Conservation (phyloP, 106 monocot genomes). For the Cymbidium sinense region DNA sequence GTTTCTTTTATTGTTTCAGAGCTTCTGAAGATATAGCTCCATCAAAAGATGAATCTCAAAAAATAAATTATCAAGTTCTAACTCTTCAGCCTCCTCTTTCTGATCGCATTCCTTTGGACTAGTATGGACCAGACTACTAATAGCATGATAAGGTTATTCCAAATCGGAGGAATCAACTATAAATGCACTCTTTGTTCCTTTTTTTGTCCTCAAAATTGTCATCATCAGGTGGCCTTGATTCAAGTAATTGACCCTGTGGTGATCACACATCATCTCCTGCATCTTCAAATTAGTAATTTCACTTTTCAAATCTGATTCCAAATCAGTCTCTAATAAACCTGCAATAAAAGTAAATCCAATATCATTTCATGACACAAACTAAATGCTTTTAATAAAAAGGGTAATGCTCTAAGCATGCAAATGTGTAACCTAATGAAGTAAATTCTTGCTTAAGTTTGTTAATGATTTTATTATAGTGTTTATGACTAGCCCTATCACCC, state of each 20-base stretch:
- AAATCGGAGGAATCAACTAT: slow-evolving; percentile 14
- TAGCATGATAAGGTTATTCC: slow-evolving; percentile 10
- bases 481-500: slow-evolving; percentile 54
- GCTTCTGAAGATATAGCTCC: slow-evolving; percentile 29
- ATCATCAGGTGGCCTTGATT: slow-evolving; percentile 11
- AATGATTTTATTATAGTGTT: slow-evolving; percentile 44
- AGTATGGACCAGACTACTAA: slow-evolving; percentile 6
- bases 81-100: slow-evolving; percentile 40
- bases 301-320: slow-evolving; percentile 23
- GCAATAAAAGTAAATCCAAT: slow-evolving; percentile 14
- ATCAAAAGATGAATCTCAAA: slow-evolving; percentile 47
- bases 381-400: neutral
- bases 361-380: neutral
- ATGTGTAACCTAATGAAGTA: slow-evolving; percentile 45
- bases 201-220: slow-evolving; percentile 7
- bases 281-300: slow-evolving; percentile 14
- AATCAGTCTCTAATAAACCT: slow-evolving; percentile 60
- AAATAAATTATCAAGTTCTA: slow-evolving; percentile 83
- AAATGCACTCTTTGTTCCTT: slow-evolving; percentile 6
- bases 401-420: neutral
- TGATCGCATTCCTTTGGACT: slow-evolving; percentile 16
- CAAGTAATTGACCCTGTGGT: neutral
- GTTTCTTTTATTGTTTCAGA: slow-evolving; percentile 37
- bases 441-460: slow-evolving; percentile 51
- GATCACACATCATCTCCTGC: too few relatives aligned